Percentiles rank a stretch among this genome's conserved stretches.
Evolutionary conservation across 257 asterid species (phyloP).

Genomic region (Linaria vulgaris): DNA sequence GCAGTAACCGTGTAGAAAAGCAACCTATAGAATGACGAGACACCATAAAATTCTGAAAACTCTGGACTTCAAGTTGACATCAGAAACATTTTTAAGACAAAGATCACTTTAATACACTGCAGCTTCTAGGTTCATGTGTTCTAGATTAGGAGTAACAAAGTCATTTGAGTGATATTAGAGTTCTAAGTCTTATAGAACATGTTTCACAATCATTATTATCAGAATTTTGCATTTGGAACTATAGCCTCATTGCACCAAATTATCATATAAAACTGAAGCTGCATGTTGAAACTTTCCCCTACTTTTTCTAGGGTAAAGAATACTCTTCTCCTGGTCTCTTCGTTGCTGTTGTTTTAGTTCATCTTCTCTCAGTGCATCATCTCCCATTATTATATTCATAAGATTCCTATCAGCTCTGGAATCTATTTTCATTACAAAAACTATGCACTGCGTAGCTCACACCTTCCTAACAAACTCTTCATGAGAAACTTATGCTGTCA

Average conservation of each 20-base stretch:
- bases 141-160: not conserved
- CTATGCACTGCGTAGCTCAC: not conserved
- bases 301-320: slow-evolving; percentile 7
- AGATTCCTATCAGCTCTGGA: not conserved
- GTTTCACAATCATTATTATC: not conserved
- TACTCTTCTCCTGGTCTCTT: not conserved
- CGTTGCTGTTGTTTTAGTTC: not conserved
- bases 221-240: not conserved
- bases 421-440: not conserved
- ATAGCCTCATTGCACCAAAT: not conserved
- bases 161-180: not conserved
- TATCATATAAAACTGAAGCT: too few relatives aligned
- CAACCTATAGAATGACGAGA: too few relatives aligned
- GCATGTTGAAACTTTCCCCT: not conserved
- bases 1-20: too few relatives aligned
- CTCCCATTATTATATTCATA: slow-evolving; percentile 1
- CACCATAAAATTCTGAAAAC: too few relatives aligned
- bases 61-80: too few relatives aligned
- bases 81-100: too few relatives aligned
- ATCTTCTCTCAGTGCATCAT: not conserved
- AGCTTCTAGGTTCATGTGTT: not conserved
- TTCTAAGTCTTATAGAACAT: not conserved
- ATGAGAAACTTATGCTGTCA: not conserved
- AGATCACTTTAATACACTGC: not conserved
- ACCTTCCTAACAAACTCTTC: not conserved